phyloP scores from a whole-genome alignment of 202 grass and related monocot genomes.

The Panicum virgatum region DNA sequence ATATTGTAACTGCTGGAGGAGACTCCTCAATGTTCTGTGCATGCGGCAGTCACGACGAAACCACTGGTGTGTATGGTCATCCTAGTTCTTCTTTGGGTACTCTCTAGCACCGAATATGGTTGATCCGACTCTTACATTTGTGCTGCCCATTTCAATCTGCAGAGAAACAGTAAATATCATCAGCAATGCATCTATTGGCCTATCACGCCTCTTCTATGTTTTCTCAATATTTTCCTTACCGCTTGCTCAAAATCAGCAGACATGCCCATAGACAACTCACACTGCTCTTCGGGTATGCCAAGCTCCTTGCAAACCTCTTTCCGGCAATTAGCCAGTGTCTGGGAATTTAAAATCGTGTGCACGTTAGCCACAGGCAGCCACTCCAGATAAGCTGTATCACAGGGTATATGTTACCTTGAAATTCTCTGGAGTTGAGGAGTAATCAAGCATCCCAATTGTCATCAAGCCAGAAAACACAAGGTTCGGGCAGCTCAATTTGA shows the following conservation, averaged over 20 bases:
- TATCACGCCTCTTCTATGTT: conserved; percentile 1
- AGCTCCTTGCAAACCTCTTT: conserved; percentile 73
- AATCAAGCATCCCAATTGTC: conserved; percentile 99
- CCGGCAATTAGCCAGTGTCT: conserved; percentile 62
- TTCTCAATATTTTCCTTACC: conserved; percentile 49
- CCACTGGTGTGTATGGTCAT: not conserved
- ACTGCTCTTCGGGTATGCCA: conserved; percentile 76
- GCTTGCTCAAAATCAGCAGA: conserved; percentile 96
- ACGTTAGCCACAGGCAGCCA: conserved; percentile 22
- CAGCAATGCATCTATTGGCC: conserved; percentile 1
- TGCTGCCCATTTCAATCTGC: conserved; percentile 95
- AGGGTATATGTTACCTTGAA: conserved; percentile 62
- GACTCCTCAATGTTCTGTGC: not conserved
- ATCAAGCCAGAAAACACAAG: conserved; percentile 96
- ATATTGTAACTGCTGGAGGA: not conserved
- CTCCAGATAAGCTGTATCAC: conserved; percentile 6
- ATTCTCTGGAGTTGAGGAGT: conserved; percentile 93
- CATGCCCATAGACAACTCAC: conserved; percentile 96
- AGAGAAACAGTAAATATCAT: not conserved
- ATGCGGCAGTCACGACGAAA: not conserved
- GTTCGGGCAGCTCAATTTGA: conserved; percentile 84
- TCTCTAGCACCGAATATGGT: conserved; percentile 84
- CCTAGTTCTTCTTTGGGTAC: conserved; percentile 85
- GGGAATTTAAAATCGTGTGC: conserved; percentile 16
- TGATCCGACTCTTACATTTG: conserved; percentile 82